These are phyloP conservation scores for Parathielavia appendiculata DNA, from an alignment of 495 filamentous ascomycete species.

Conservation along the genomic window DNA sequence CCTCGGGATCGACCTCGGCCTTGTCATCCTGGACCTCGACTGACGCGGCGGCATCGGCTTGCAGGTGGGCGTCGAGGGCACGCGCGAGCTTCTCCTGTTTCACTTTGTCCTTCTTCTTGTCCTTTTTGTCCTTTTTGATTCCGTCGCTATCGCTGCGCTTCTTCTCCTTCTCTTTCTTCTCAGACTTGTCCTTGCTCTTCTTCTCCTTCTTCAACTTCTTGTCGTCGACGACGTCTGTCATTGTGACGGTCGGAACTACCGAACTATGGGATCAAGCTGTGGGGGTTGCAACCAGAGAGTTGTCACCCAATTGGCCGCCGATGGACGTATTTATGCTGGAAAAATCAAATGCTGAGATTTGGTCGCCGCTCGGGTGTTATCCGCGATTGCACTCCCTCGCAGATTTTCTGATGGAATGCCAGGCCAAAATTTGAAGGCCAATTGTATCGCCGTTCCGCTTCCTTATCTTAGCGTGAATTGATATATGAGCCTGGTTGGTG, in stretches of 20 bases:
- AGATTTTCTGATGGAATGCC: conserved; percentile 25
- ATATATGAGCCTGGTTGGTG: background rate
- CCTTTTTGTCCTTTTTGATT: conserved; percentile 59
- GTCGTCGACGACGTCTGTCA: conserved; percentile 44
- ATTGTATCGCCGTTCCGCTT: conserved; percentile 29
- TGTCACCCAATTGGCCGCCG: background rate
- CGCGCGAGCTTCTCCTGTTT: conserved; percentile 47
- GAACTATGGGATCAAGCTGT: background rate
- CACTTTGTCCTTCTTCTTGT: conserved; percentile 60
- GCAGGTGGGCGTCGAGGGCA: conserved; percentile 33
- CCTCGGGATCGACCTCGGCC: conserved; percentile 28
- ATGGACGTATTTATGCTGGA: too few relatives aligned
- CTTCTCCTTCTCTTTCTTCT: conserved; percentile 60
- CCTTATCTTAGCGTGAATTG: conserved; percentile 9
- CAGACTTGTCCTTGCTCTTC: conserved; percentile 84
- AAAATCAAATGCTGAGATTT: background rate
- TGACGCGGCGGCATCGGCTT: conserved; percentile 27
- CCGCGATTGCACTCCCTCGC: background rate
- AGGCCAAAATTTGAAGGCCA: conserved; percentile 32
- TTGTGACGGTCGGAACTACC: conserved; percentile 13
- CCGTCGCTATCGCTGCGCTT: conserved; percentile 45
- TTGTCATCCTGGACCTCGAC: conserved; percentile 27
- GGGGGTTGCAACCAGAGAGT: background rate
- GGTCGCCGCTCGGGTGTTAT: conserved; percentile 3
- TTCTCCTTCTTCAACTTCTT: conserved; percentile 69